Evolutionary conservation across 306 rosid genomes (phyloP).

Genomic region (Gastrolobium villosum): DNA sequence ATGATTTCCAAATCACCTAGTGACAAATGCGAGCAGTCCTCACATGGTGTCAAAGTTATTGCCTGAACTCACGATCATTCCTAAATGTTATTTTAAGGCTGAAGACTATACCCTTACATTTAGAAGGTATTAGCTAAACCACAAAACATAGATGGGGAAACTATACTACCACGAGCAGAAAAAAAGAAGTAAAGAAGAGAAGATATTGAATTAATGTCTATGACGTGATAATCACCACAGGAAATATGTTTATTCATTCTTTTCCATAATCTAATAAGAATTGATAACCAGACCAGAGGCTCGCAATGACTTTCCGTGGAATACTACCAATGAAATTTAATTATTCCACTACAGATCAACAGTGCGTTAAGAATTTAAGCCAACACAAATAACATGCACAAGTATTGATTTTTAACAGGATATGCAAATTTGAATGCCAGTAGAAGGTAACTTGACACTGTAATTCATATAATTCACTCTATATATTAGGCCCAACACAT

Average conservation of each 20-base stretch:
- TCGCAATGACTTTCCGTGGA: not conserved
- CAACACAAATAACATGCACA: not conserved
- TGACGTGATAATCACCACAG: not conserved
- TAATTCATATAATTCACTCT: not conserved
- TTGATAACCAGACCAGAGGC: not conserved
- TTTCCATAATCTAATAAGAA: not conserved
- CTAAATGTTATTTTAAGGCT: not conserved
- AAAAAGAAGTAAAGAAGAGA: no score
- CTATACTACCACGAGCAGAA: not conserved
- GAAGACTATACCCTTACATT: not conserved
- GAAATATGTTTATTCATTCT: conserved; percentile 16
- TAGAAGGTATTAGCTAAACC: not conserved
- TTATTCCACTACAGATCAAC: not conserved
- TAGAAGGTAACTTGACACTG: conserved; percentile 10
- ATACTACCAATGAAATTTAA: not conserved
- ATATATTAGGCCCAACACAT: not conserved
- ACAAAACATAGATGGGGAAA: not conserved
- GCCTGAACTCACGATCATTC: not conserved
- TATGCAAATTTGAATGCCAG: not conserved
- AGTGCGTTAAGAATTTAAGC: not conserved
- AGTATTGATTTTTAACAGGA: not conserved
- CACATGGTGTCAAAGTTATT: not conserved
- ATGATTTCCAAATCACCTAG: not conserved
- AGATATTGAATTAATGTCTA: not conserved
- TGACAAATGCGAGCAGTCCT: conserved; percentile 16